These are phyloP conservation scores for Pelagomonas calceolata DNA, from an alignment of 108 stramenopile species.

Conservation along the genomic window DNA sequence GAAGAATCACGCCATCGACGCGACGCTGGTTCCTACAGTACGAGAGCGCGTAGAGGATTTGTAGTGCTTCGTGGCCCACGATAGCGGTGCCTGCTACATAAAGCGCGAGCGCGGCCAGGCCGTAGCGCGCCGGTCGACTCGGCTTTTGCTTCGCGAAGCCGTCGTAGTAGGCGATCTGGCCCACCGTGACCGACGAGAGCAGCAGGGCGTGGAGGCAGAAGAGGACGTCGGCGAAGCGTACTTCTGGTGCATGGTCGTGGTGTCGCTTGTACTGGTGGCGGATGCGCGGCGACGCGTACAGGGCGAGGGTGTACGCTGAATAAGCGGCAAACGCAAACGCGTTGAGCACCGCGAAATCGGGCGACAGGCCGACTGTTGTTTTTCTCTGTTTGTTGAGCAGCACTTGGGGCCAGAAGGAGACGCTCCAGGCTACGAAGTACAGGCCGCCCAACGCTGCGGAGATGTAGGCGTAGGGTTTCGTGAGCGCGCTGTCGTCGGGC, in stretches of 20 bases:
- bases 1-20: no score
- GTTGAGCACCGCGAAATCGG: constrained; percentile 54
- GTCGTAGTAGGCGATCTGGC: constrained; percentile 61
- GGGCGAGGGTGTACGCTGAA: constrained; percentile 43
- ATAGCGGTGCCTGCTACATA: no score
- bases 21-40: no score
- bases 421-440: constrained; percentile 61
- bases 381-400: constrained; percentile 49
- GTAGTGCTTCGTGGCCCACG: no score
- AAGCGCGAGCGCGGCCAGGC: background rate
- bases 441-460: constrained; percentile 40
- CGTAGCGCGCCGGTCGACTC: background rate
- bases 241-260: constrained; percentile 38
- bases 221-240: constrained; percentile 78
- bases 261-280: constrained; percentile 32
- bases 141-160: constrained; percentile 3
- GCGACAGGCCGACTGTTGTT: constrained; percentile 43
- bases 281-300: constrained; percentile 27
- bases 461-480: background rate
- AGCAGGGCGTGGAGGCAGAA: constrained; percentile 81
- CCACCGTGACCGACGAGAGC: constrained; percentile 54
- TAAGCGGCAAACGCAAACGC: constrained; percentile 56
- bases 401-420: constrained; percentile 81
- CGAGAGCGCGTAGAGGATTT: no score
- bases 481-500: background rate